phyloP scores from a whole-genome alignment of 352 stramenopile species.

The Stramenopiles sp. region DNA sequence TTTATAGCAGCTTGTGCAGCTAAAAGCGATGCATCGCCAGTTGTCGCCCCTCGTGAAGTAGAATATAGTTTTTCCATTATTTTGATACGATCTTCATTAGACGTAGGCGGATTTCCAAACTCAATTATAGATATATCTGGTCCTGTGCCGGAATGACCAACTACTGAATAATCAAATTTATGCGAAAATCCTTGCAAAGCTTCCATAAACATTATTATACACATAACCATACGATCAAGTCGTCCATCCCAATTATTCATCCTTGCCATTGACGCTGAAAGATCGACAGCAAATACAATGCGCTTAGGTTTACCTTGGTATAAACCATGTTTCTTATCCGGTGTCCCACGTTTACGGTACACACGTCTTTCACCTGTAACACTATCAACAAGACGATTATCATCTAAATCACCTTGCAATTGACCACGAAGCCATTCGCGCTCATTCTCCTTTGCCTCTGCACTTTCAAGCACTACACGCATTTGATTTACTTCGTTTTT shows the following conservation, averaged over 20 bases:
- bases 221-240: background rate
- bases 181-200: background rate
- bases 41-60: background rate
- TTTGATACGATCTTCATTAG: background rate
- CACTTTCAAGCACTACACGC: background rate
- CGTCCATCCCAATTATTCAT: background rate
- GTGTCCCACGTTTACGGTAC: background rate
- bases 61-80: background rate
- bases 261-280: background rate
- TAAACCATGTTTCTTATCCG: background rate
- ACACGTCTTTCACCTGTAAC: background rate
- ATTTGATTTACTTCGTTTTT: background rate
- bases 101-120: background rate
- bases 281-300: background rate
- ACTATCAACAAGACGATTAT: background rate
- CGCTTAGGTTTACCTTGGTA: background rate
- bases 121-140: background rate
- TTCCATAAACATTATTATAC: background rate
- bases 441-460: conserved; percentile 1
- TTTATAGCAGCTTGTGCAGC: background rate
- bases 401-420: background rate
- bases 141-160: background rate
- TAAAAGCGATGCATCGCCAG: background rate
- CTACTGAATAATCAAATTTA: background rate
- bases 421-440: background rate